Conservation (phyloP, 2,329 filamentous ascomycete genomes). For the Aspergillus jensenii region DNA sequence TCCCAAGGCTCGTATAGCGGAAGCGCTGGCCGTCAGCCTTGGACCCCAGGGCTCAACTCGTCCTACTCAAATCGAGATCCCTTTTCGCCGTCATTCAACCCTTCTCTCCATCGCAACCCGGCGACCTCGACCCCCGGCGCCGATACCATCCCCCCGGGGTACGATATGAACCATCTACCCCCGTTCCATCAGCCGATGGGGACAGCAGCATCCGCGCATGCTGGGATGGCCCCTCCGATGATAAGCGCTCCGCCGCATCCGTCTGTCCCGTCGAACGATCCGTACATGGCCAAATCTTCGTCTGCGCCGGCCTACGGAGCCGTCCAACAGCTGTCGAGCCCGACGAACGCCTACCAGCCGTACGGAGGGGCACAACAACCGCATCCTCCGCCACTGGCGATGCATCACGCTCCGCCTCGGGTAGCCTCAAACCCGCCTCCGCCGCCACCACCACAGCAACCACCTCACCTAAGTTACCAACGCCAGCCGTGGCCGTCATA, state of each 20-base stretch:
- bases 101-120: conserved; percentile 49
- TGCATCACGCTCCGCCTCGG: conserved; percentile 43
- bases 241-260: conserved; percentile 52
- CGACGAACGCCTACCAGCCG: conserved; percentile 43
- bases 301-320: conserved; percentile 46
- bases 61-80: conserved; percentile 50
- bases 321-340: conserved; percentile 49
- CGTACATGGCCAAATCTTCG: conserved; percentile 54
- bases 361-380: conserved; percentile 33
- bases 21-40: conserved; percentile 46
- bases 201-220: conserved; percentile 53
- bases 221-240: conserved; percentile 46
- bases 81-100: conserved; percentile 59
- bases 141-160: conserved; percentile 67
- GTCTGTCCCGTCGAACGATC: conserved; percentile 56
- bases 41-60: conserved; percentile 40
- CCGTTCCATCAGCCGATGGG: conserved; percentile 60
- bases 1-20: conserved; percentile 59
- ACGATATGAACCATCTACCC: conserved; percentile 63
- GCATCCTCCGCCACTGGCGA: conserved; percentile 33
- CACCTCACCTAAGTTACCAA: conserved; percentile 32
- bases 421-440: conserved; percentile 39
- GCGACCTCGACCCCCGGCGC: conserved; percentile 60
- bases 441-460: background rate
- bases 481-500: conserved; percentile 53